Evolutionary conservation across 768 basidiomycete genomes (phyloP).

Genomic region (Suillus subaureus): DNA sequence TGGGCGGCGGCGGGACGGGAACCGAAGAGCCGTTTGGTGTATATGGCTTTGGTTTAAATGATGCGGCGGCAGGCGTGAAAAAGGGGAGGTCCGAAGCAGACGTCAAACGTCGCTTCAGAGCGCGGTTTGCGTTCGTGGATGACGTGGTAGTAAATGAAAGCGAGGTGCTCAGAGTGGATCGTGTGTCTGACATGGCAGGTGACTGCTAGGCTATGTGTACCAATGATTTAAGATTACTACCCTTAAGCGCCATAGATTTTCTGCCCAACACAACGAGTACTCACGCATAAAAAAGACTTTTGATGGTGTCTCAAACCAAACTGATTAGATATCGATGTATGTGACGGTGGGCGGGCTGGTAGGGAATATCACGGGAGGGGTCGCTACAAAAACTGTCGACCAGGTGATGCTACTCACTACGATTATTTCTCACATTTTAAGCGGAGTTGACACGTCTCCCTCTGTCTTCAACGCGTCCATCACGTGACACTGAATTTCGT

Average conservation of each 20-base stretch:
- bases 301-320: not conserved
- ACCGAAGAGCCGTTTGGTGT: slow-evolving; percentile 38
- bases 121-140: slow-evolving; percentile 27
- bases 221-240: not conserved
- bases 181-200: slow-evolving; percentile 23
- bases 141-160: slow-evolving; percentile 31
- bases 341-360: slow-evolving; percentile 3
- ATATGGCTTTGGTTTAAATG: slow-evolving; percentile 70
- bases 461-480: slow-evolving; percentile 34
- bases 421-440: slow-evolving; percentile 39
- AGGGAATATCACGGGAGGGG: slow-evolving; percentile 31
- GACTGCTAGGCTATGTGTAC: slow-evolving; percentile 7
- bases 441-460: slow-evolving; percentile 45
- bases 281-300: slow-evolving; percentile 14
- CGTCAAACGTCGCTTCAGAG: slow-evolving; percentile 51
- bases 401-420: slow-evolving; percentile 8
- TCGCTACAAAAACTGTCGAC: slow-evolving; percentile 19
- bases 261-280: not conserved
- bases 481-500: slow-evolving; percentile 36
- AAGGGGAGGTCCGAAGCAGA: slow-evolving; percentile 55
- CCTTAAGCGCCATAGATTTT: not conserved
- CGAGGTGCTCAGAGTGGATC: slow-evolving; percentile 19
- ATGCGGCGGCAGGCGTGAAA: slow-evolving; percentile 62
- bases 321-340: slow-evolving; percentile 6
- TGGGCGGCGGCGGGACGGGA: slow-evolving; percentile 25